Conservation (phyloP, 768 basidiomycete genomes). For the Suillus clintonianus region DNA sequence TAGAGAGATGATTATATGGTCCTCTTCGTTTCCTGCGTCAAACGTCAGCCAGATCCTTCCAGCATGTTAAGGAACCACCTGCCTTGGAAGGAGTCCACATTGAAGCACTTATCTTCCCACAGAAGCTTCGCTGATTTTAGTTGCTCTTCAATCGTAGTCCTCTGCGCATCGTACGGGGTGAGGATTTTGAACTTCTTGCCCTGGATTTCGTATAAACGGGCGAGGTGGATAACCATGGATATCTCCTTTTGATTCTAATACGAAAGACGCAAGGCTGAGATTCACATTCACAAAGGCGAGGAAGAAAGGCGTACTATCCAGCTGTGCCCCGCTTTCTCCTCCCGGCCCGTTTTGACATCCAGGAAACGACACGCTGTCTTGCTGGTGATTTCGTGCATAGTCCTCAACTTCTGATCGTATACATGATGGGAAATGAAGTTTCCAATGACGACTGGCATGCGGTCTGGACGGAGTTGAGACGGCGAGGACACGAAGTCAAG, state of each 20-base stretch:
- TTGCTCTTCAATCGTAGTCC: slow-evolving; percentile 52
- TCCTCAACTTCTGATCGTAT: slow-evolving; percentile 60
- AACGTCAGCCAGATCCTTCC: slow-evolving; percentile 13
- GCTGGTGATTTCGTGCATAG: slow-evolving; percentile 48
- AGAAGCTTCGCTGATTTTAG: slow-evolving; percentile 49
- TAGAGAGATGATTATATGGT: slow-evolving; percentile 70
- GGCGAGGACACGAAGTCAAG: not conserved
- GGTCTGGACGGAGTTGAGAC: slow-evolving; percentile 49
- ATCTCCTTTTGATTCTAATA: slow-evolving; percentile 63
- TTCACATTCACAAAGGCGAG: not conserved
- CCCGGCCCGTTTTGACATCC: slow-evolving; percentile 38
- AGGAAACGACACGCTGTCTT: slow-evolving; percentile 38
- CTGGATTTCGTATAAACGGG: slow-evolving; percentile 47
- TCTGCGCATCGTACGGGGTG: slow-evolving; percentile 79
- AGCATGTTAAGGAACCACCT: slow-evolving; percentile 10
- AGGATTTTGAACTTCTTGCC: slow-evolving; percentile 61
- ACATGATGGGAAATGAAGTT: slow-evolving; percentile 65
- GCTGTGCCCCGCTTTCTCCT: slow-evolving; percentile 31
- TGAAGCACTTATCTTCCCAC: slow-evolving; percentile 71
- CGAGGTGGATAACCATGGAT: slow-evolving; percentile 53
- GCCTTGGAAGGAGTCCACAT: slow-evolving; percentile 85
- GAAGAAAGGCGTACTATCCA: slow-evolving; percentile 19
- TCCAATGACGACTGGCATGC: slow-evolving; percentile 81
- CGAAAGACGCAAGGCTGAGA: not conserved
- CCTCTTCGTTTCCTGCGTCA: slow-evolving; percentile 73